These are phyloP conservation scores for Nitzschia sp. DNA, from an alignment of 108 stramenopile genomes.

Conservation along the genomic window DNA sequence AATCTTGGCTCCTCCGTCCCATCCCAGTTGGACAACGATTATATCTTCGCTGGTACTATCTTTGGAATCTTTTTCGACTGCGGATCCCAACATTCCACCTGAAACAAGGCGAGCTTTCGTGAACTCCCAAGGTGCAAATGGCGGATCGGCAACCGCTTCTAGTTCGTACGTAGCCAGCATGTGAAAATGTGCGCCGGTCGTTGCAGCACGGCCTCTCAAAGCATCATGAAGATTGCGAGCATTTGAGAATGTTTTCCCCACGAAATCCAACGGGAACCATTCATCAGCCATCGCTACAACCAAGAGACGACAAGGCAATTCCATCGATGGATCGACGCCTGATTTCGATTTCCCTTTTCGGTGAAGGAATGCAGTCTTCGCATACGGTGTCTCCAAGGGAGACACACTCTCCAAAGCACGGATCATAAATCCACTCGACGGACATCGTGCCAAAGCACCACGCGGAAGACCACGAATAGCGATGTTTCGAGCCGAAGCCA, in stretches of 20 bases:
- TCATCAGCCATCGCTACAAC: background rate
- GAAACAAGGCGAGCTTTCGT: background rate
- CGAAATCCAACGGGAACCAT: background rate
- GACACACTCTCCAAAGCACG: background rate
- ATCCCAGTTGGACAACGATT: background rate
- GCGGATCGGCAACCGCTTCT: slow-evolving; percentile 1
- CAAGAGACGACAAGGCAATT: background rate
- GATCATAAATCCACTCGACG: background rate
- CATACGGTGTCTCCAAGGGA: background rate
- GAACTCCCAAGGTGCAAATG: slow-evolving; percentile 5
- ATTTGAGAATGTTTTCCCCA: background rate
- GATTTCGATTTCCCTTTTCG: too few relatives aligned
- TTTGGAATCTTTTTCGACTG: too few relatives aligned
- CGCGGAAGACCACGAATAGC: slow-evolving; percentile 2
- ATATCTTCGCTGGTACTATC: background rate
- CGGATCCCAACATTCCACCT: background rate
- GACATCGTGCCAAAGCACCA: background rate
- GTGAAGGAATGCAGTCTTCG: background rate
- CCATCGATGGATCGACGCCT: too few relatives aligned
- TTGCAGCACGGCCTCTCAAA: background rate
- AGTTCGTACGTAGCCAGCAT: background rate
- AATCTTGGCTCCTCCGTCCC: background rate
- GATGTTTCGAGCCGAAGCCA: too few relatives aligned
- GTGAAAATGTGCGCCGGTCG: background rate
- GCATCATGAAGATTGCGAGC: background rate